These are phyloP conservation scores for Gossypium arboreum DNA, from an alignment of 345 rosid species.

Conservation along the genomic window DNA sequence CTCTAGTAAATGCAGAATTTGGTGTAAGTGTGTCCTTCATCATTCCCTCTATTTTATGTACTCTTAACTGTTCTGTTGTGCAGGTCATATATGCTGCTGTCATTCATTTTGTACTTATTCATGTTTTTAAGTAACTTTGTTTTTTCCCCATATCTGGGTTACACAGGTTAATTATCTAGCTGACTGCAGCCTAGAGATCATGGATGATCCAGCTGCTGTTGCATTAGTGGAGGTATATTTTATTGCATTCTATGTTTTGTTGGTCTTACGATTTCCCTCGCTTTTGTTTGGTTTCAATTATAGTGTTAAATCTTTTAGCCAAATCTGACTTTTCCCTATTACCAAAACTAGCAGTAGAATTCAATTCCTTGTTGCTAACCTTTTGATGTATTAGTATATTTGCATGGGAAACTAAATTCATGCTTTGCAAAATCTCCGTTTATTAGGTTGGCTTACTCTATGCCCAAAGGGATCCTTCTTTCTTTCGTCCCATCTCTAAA, in stretches of 20 bases:
- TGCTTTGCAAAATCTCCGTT: not conserved
- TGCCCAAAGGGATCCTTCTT: conserved; percentile 83
- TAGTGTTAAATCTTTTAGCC: conserved; percentile 7
- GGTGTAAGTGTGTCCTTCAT: conserved; percentile 46
- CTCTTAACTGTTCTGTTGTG: conserved; percentile 4
- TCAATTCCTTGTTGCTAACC: not conserved
- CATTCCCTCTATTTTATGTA: not conserved
- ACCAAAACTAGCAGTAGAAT: not conserved
- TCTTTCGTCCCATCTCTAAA: conserved; percentile 75
- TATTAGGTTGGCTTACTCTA: conserved; percentile 83
- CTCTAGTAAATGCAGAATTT: conserved; percentile 62
- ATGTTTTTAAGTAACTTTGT: not conserved
- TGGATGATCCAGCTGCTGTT: conserved; percentile 83
- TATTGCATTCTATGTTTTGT: not conserved
- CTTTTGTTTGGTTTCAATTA: not conserved
- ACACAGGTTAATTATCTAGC: conserved; percentile 76
- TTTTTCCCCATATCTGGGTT: not conserved
- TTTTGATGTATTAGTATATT: not conserved
- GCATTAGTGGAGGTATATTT: conserved; percentile 68
- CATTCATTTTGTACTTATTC: not conserved
- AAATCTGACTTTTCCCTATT: conserved; percentile 6
- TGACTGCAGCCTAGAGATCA: conserved; percentile 80
- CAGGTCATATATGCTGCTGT: not conserved
- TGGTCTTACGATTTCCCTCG: not conserved
- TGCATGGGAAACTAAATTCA: not conserved